A percentile compares a stretch with the other conserved stretches of the same genome.
Evolutionary conservation across 805 yeast species (phyloP).

Genomic region (Wickerhamomyces mucosus): DNA sequence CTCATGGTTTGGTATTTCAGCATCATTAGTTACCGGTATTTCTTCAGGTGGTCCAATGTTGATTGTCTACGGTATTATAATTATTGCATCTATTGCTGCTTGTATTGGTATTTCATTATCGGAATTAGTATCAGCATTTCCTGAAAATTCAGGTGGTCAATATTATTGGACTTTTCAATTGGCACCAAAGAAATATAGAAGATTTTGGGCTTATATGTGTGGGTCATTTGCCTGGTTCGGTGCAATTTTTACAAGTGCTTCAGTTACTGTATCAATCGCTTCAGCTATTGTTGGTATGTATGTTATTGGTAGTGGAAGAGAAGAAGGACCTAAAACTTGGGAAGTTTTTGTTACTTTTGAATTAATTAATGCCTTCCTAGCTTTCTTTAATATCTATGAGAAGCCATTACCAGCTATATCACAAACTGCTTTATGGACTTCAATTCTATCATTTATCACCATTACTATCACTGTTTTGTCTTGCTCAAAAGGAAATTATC

Average conservation of each 20-base stretch:
- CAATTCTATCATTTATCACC: slow-evolving; percentile 41
- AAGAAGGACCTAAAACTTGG: slow-evolving; percentile 36
- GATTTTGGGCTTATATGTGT: slow-evolving; percentile 40
- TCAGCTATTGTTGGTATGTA: slow-evolving; percentile 42
- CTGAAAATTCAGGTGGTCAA: slow-evolving; percentile 48
- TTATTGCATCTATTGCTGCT: slow-evolving; percentile 36
- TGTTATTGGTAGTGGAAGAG: slow-evolving; percentile 24
- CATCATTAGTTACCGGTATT: slow-evolving; percentile 45
- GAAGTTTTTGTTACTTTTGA: slow-evolving; percentile 44
- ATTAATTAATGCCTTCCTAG: slow-evolving; percentile 31
- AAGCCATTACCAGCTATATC: slow-evolving; percentile 43
- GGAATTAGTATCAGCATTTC: slow-evolving; percentile 44
- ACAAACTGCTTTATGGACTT: slow-evolving; percentile 38
- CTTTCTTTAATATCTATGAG: slow-evolving; percentile 42
- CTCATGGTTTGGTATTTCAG: slow-evolving; percentile 54
- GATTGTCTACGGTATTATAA: slow-evolving; percentile 46
- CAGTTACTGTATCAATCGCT: slow-evolving; percentile 47
- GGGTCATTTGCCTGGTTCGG: slow-evolving; percentile 61
- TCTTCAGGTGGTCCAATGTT: slow-evolving; percentile 50
- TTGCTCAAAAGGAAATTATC: slow-evolving; percentile 43
- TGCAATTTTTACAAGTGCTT: slow-evolving; percentile 51
- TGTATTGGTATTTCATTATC: slow-evolving; percentile 41
- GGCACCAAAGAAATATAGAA: slow-evolving; percentile 32
- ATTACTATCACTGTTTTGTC: slow-evolving; percentile 46
- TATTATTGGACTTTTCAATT: slow-evolving; percentile 49